Evolutionary conservation across 2,329 filamentous ascomycete genomes (phyloP).

Genomic region (Diaporthe helianthi): DNA sequence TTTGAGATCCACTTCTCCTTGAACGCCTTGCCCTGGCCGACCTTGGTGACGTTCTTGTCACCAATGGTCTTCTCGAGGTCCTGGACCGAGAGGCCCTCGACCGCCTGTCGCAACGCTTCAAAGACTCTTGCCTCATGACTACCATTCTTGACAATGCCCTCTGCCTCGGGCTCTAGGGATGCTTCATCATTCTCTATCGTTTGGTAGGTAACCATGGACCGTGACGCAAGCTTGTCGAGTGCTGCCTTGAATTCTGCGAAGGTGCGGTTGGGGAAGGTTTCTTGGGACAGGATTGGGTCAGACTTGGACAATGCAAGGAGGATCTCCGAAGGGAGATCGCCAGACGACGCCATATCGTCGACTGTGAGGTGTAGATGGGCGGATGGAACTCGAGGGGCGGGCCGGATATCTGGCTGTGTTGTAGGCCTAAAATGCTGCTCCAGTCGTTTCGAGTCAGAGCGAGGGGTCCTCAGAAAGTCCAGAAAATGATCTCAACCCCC

Average conservation of each 20-base stretch:
- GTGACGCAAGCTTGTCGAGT: conserved; percentile 82
- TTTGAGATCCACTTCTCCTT: conserved; percentile 76
- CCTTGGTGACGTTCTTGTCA: conserved; percentile 75
- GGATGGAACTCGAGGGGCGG: not conserved
- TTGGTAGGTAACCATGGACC: conserved; percentile 87
- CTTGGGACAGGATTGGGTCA: conserved; percentile 70
- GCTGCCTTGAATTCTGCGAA: conserved; percentile 82
- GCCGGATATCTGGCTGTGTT: not conserved
- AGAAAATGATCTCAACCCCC: conserved; percentile 13
- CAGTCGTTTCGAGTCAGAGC: conserved; percentile 30
- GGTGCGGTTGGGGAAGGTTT: conserved; percentile 71
- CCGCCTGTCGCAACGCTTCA: conserved; percentile 71
- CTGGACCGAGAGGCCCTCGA: conserved; percentile 79
- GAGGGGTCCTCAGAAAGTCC: conserved; percentile 8
- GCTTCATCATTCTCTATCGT: conserved; percentile 81
- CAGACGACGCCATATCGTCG: conserved; percentile 52
- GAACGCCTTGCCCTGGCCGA: conserved; percentile 96
- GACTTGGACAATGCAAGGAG: conserved; percentile 70
- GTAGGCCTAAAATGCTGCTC: conserved; percentile 3
- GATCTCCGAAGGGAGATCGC: conserved; percentile 69
- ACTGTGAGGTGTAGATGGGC: not conserved
- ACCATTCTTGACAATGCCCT: conserved; percentile 75
- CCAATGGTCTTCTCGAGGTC: conserved; percentile 75
- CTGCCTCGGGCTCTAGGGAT: conserved; percentile 75
- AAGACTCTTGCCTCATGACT: conserved; percentile 87